Evolutionary conservation across 148 eudicot genomes (phyloP).

Genomic region (Chenopodium suecicum): DNA sequence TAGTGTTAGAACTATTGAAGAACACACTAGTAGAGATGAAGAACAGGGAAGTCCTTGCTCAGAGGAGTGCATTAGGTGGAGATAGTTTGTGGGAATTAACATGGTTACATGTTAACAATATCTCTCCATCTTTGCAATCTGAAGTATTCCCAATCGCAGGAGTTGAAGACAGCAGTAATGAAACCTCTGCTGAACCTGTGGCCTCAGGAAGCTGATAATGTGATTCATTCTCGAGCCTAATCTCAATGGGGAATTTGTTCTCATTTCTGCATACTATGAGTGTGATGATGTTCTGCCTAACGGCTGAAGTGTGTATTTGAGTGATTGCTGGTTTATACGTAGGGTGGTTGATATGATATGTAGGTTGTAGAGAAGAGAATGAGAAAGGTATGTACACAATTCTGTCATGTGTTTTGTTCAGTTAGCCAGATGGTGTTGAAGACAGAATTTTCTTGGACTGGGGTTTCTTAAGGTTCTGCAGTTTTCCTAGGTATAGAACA

Average conservation of each 20-base stretch:
- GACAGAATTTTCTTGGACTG: background rate
- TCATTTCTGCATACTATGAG: background rate
- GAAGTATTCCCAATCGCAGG: constrained; percentile 49
- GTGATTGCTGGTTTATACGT: background rate
- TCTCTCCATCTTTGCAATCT: constrained; percentile 55
- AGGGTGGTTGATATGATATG: background rate
- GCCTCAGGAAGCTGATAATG: constrained; percentile 21
- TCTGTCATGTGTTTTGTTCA: constrained; percentile 2
- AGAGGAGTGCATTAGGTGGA: constrained; percentile 54
- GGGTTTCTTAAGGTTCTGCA: constrained; percentile 9
- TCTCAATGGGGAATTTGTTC: background rate
- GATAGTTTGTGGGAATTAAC: constrained; percentile 77
- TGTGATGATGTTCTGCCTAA: background rate
- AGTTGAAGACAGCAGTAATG: constrained; percentile 7
- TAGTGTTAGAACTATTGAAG: constrained; percentile 62
- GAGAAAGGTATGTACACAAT: background rate
- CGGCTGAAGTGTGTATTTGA: background rate
- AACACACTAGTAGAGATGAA: constrained; percentile 68
- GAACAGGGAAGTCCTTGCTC: constrained; percentile 52
- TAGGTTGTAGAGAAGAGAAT: background rate
- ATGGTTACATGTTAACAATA: constrained; percentile 73
- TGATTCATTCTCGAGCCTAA: background rate
- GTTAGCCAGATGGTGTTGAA: constrained; percentile 9
- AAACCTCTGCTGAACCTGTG: constrained; percentile 21
- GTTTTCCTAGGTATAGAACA: constrained; percentile 5